These are phyloP conservation scores for Xylariaceae sp. DNA, from an alignment of 2,329 filamentous ascomycete genomes.

Conservation along the genomic window DNA sequence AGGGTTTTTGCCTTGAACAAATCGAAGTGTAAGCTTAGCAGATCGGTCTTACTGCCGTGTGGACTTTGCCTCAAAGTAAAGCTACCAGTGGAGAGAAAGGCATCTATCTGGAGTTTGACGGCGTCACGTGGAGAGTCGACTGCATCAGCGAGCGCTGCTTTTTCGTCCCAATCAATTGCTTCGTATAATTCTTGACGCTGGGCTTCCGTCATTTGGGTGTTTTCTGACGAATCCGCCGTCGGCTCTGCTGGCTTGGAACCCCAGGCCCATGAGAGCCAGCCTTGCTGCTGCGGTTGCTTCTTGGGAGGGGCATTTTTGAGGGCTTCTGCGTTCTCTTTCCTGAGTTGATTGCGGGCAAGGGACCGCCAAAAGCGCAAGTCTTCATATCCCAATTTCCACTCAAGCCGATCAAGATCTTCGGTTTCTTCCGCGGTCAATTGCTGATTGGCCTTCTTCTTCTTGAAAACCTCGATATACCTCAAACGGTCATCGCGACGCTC, in stretches of 20 bases:
- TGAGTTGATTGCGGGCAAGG: slow-evolving; percentile 85
- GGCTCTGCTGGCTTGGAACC: slow-evolving; percentile 63
- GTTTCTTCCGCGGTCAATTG: slow-evolving; percentile 67
- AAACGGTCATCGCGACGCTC: slow-evolving; percentile 87
- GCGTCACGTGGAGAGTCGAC: slow-evolving; percentile 89
- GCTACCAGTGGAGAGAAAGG: slow-evolving; percentile 90
- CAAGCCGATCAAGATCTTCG: slow-evolving; percentile 69
- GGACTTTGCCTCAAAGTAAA: slow-evolving; percentile 88
- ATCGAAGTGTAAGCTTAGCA: slow-evolving; percentile 90
- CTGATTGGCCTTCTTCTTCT: slow-evolving; percentile 78
- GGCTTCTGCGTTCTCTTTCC: slow-evolving; percentile 90
- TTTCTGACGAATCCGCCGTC: slow-evolving; percentile 63
- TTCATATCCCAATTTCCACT: slow-evolving; percentile 87
- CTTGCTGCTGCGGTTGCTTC: slow-evolving; percentile 69
- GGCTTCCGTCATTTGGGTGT: slow-evolving; percentile 87
- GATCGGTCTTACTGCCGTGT: slow-evolving; percentile 71
- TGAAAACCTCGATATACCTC: slow-evolving; percentile 91
- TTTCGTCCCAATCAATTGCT: slow-evolving; percentile 98
- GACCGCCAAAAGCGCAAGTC: slow-evolving; percentile 97
- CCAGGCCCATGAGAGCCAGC: slow-evolving; percentile 92
- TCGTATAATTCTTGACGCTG: slow-evolving; percentile 95
- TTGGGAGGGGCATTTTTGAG: slow-evolving; percentile 59
- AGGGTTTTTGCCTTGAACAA: slow-evolving; percentile 87
- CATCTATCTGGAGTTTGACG: slow-evolving; percentile 87
- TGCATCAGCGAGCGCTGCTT: slow-evolving; percentile 79